These are phyloP conservation scores for Aspergillus novofumigatus DNA, from an alignment of 2,329 filamentous ascomycete genomes.

Conservation along the genomic window DNA sequence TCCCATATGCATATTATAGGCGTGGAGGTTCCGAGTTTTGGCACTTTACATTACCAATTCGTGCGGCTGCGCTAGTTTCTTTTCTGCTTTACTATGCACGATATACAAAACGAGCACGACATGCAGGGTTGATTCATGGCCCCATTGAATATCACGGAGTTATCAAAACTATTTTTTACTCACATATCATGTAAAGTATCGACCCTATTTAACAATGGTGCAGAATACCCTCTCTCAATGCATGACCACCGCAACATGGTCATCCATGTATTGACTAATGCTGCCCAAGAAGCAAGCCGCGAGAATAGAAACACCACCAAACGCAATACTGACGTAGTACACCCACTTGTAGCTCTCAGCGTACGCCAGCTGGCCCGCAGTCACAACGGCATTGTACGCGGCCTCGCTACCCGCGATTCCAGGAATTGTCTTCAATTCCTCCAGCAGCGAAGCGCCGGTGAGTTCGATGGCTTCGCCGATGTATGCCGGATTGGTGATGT, in stretches of 20 bases:
- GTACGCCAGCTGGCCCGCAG: slow-evolving; percentile 54
- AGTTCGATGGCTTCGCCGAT: slow-evolving; percentile 51
- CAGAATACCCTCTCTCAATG: slow-evolving; percentile 10
- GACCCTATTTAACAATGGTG: not conserved
- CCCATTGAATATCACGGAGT: not conserved
- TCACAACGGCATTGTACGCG: slow-evolving; percentile 51
- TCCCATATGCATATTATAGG: not conserved
- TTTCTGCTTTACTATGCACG: not conserved
- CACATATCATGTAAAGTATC: not conserved
- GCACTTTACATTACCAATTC: not conserved
- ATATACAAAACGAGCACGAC: not conserved
- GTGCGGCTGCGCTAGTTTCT: not conserved
- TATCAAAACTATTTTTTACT: not conserved
- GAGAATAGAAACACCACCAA: slow-evolving; percentile 55
- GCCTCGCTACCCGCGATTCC: slow-evolving; percentile 51
- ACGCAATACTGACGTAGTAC: slow-evolving; percentile 60
- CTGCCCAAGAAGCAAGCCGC: slow-evolving; percentile 57
- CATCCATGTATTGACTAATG: slow-evolving; percentile 56
- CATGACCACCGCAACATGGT: slow-evolving; percentile 54
- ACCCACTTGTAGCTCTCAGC: slow-evolving; percentile 58
- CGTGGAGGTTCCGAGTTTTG: not conserved
- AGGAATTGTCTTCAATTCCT: slow-evolving; percentile 46
- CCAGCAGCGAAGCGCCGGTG: slow-evolving; percentile 51
- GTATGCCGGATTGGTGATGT: slow-evolving; percentile 46
- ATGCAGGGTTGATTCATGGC: not conserved